Conservation (phyloP, 2,329 filamentous ascomycete species). For the Cucurbitaria berberidis region DNA sequence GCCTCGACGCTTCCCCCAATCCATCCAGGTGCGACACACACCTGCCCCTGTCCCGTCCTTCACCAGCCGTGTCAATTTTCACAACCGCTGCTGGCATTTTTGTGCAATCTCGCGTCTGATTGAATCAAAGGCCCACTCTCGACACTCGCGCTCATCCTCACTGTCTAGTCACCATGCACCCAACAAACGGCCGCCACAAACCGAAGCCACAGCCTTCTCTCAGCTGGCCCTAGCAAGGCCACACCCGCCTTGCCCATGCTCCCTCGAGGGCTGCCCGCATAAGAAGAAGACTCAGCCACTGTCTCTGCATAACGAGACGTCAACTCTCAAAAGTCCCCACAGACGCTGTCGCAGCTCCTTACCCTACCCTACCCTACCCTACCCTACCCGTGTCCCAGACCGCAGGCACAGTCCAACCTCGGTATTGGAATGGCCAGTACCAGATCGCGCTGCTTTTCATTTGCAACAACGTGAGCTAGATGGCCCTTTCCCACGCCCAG, state of each 20-base stretch:
- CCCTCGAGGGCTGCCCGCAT: slow-evolving; percentile 9
- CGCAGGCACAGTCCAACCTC: background rate
- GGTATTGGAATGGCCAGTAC: slow-evolving; percentile 5
- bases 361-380: too few relatives aligned
- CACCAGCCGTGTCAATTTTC: slow-evolving; percentile 15
- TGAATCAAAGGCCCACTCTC: slow-evolving; percentile 8
- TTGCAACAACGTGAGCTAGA: slow-evolving; percentile 12
- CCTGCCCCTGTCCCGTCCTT: slow-evolving; percentile 6
- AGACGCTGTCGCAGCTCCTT: background rate
- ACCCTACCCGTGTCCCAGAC: too few relatives aligned
- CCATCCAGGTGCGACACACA: slow-evolving; percentile 30
- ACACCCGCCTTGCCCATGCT: slow-evolving; percentile 14
- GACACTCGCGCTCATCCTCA: slow-evolving; percentile 3
- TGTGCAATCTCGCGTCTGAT: slow-evolving; percentile 1
- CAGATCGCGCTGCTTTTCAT: slow-evolving; percentile 4
- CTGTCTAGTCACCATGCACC: slow-evolving; percentile 5
- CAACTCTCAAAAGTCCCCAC: slow-evolving; percentile 1
- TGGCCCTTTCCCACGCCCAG: background rate
- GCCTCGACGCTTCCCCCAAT: slow-evolving; percentile 17
- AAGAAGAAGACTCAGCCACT: slow-evolving; percentile 19
- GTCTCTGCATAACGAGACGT: background rate
- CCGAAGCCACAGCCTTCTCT: slow-evolving; percentile 17
- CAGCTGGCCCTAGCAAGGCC: slow-evolving; percentile 9
- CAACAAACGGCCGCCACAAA: slow-evolving; percentile 9
- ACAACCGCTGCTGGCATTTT: slow-evolving; percentile 5